phyloP scores from a whole-genome alignment of 164 flowering plant species.

The Piper betle region DNA sequence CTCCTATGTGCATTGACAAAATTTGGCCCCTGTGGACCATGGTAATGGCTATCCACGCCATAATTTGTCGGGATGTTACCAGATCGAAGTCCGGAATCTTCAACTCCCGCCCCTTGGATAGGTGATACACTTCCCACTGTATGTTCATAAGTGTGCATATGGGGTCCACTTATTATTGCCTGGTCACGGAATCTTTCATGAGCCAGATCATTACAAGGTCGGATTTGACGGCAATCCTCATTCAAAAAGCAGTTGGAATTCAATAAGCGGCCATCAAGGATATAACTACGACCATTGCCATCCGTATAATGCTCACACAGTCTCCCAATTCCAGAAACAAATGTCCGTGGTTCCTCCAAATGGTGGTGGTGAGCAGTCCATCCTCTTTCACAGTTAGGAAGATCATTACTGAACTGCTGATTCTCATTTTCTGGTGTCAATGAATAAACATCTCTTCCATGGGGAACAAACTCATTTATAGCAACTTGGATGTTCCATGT shows the following conservation, averaged over 20 bases:
- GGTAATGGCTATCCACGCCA: slow-evolving; percentile 44
- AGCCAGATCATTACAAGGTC: slow-evolving; percentile 39
- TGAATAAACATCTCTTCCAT: slow-evolving; percentile 30
- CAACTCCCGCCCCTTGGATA: slow-evolving; percentile 29
- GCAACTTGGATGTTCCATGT: slow-evolving; percentile 43
- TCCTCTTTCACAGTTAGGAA: slow-evolving; percentile 52
- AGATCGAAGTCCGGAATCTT: slow-evolving; percentile 43
- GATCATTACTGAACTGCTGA: slow-evolving; percentile 28
- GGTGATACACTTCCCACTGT: slow-evolving; percentile 20
- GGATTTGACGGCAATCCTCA: slow-evolving; percentile 33
- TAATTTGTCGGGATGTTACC: slow-evolving; percentile 40
- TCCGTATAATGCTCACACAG: slow-evolving; percentile 44
- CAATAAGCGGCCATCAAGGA: slow-evolving; percentile 32
- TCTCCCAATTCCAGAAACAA: slow-evolving; percentile 42
- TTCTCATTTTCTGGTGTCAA: slow-evolving; percentile 41
- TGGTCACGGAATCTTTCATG: slow-evolving; percentile 49
- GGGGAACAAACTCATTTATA: slow-evolving; percentile 36
- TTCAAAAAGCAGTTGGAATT: slow-evolving; percentile 31
- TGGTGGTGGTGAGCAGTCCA: slow-evolving; percentile 47
- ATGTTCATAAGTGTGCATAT: slow-evolving; percentile 41
- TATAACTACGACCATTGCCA: slow-evolving; percentile 29
- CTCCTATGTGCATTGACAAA: slow-evolving; percentile 46
- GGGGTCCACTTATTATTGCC: slow-evolving; percentile 19
- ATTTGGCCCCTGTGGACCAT: slow-evolving; percentile 35
- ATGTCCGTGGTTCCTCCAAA: slow-evolving; percentile 46